Evolutionary conservation across 2,329 filamentous ascomycete species (phyloP).

Genomic region (Colletotrichum sp.): DNA sequence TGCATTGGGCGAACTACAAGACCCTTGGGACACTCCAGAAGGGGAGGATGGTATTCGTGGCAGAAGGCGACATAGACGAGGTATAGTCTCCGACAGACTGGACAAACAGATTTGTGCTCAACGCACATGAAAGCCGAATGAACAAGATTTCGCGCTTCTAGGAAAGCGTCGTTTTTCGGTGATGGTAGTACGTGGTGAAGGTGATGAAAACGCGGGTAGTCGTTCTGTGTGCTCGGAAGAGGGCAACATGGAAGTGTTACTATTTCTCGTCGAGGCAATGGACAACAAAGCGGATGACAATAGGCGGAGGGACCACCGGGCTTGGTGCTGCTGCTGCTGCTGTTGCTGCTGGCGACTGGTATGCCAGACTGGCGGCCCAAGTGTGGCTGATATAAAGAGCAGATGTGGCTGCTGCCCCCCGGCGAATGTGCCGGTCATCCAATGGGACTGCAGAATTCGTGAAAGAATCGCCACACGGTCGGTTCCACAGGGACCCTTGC

Average conservation of each 20-base stretch:
- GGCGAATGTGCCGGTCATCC: slow-evolving; percentile 2
- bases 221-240: not conserved
- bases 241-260: slow-evolving; percentile 18
- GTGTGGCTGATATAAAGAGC: slow-evolving; percentile 23
- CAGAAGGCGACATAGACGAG: slow-evolving; percentile 65
- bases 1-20: slow-evolving; percentile 40
- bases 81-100: slow-evolving; percentile 65
- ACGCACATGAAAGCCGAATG: slow-evolving; percentile 59
- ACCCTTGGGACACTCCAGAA: slow-evolving; percentile 52
- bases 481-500: slow-evolving; percentile 14
- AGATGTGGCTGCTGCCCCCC: slow-evolving; percentile 21
- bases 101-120: slow-evolving; percentile 61
- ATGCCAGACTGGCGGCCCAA: slow-evolving; percentile 2
- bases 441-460: not conserved
- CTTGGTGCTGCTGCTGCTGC: not conserved
- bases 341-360: not conserved
- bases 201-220: not conserved
- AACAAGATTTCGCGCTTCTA: not conserved
- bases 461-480: slow-evolving; percentile 7
- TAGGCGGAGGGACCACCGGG: slow-evolving; percentile 4
- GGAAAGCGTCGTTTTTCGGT: not conserved
- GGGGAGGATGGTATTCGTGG: slow-evolving; percentile 52
- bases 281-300: not conserved
- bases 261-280: not conserved
- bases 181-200: not conserved